Conservation (phyloP, 345 rosid genomes). For the Jatropha curcas region DNA sequence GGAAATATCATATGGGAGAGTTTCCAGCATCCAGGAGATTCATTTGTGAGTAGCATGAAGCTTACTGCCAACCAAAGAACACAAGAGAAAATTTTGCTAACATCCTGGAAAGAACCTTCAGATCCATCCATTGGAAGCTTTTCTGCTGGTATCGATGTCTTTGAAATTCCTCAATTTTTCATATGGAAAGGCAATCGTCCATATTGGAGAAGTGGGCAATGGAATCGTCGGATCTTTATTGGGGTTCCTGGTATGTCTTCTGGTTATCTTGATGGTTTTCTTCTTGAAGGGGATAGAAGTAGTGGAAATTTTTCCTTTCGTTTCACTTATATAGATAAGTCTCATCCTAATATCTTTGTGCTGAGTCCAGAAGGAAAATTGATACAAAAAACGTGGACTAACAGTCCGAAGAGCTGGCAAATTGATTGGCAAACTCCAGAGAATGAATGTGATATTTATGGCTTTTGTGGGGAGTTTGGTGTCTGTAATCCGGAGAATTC, state of each 20-base stretch:
- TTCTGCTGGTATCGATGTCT: constrained; percentile 33
- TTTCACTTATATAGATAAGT: background rate
- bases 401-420: background rate
- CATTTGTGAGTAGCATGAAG: constrained; percentile 40
- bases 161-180: constrained; percentile 32
- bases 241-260: constrained; percentile 37
- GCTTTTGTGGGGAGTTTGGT: constrained; percentile 32
- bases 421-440: background rate
- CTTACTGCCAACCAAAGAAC: constrained; percentile 30
- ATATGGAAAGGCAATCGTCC: constrained; percentile 45
- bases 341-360: background rate
- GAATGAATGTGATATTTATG: constrained; percentile 25
- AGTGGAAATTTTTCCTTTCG: constrained; percentile 22
- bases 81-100: constrained; percentile 28
- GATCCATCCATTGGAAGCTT: constrained; percentile 61
- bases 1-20: constrained; percentile 56
- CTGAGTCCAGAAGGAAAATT: constrained; percentile 42
- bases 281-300: constrained; percentile 19
- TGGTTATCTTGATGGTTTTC: constrained; percentile 32
- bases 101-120: constrained; percentile 49
- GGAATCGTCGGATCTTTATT: constrained; percentile 50
- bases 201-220: constrained; percentile 56
- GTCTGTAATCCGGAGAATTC: constrained; percentile 8
- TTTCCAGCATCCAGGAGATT: constrained; percentile 41
- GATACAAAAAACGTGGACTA: background rate